Evolutionary conservation across 805 yeast species (phyloP).

Genomic region (Groenewaldozyma tartarivorans): DNA sequence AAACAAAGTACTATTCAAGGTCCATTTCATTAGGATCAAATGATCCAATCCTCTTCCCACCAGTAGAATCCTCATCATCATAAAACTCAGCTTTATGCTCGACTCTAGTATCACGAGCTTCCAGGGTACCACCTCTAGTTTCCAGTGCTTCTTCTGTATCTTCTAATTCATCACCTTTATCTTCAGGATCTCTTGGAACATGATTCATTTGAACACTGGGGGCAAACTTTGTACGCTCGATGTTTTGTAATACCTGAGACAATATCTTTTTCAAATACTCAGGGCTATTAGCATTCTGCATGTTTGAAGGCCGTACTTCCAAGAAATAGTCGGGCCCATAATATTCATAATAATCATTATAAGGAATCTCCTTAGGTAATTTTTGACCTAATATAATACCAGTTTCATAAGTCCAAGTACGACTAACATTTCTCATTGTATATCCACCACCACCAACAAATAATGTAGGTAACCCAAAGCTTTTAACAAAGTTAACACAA

Average conservation of each 20-base stretch:
- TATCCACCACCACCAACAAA: slow-evolving; percentile 98
- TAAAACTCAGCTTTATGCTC: slow-evolving; percentile 73
- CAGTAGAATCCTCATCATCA: slow-evolving; percentile 47
- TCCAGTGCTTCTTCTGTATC: slow-evolving; percentile 73
- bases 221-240: slow-evolving; percentile 87
- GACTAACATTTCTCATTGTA: slow-evolving; percentile 88
- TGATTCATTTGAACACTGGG: slow-evolving; percentile 94
- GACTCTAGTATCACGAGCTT: slow-evolving; percentile 66
- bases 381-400: slow-evolving; percentile 57
- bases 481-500: slow-evolving; percentile 81
- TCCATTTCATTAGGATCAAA: too few relatives aligned
- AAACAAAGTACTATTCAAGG: too few relatives aligned
- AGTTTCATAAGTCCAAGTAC: slow-evolving; percentile 95
- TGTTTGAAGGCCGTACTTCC: slow-evolving; percentile 90
- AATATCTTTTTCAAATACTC: slow-evolving; percentile 82
- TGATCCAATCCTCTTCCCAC: slow-evolving; percentile 19
- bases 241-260: slow-evolving; percentile 62
- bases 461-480: slow-evolving; percentile 82
- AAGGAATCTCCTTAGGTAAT: slow-evolving; percentile 57
- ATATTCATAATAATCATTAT: slow-evolving; percentile 93
- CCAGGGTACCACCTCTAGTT: slow-evolving; percentile 83
- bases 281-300: slow-evolving; percentile 92
- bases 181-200: slow-evolving; percentile 84
- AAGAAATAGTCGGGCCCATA: slow-evolving; percentile 94
- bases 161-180: slow-evolving; percentile 77